Base-by-base conservation (phyloP, 192 early-diverging fungal genomes). In the Podila epigama region DNA sequence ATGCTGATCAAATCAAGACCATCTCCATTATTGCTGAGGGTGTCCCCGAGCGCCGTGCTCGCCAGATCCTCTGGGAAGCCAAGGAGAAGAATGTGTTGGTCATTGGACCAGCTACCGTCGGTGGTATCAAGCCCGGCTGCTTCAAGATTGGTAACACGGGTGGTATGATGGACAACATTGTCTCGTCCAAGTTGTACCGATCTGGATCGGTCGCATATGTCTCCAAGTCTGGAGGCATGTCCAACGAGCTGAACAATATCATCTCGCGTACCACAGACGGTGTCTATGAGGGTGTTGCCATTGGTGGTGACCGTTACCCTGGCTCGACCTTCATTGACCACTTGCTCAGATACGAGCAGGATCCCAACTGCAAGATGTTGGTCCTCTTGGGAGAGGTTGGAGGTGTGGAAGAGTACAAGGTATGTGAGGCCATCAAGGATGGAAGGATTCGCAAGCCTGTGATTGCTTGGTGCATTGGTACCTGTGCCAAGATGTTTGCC, bases 81-180 rank as follows among this genome's bases (percentile, higher is more conserved):
- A 83, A 92, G 79, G 77, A 83, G 54, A 90, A 88, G 53, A 79
- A 88, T 22, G 92, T 98, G 8, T 83, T 95, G 37, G 87, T 98
- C 51, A 96, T 98, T 70, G 96, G 96, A 51, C 96, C 96, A 41
- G 96, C 96, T 42, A 98, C 96, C 33, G 96, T 98, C 42, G 96
- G 96, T 82, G 96, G 96, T 66, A 98, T 98, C 84, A 98, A 96
- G 87, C 95, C 96, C 32, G 96, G 96, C 1, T 96, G 95, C 86
- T 98, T 96, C 92, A 98, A 98, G 92, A 97, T 98, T 69, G 96
- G 96, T 66, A 98, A 98, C 92, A 98, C 96, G 35, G 96, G 96
- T 80, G 96, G 96, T 72, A 98, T 98, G 96, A 98, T 98, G 96
- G 96, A 98, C 84, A 98, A 98, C 89, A 97, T 98, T 84, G 95